Evolutionary conservation across 2,329 filamentous ascomycete species (phyloP).

Genomic region (Passalora sequoiae): DNA sequence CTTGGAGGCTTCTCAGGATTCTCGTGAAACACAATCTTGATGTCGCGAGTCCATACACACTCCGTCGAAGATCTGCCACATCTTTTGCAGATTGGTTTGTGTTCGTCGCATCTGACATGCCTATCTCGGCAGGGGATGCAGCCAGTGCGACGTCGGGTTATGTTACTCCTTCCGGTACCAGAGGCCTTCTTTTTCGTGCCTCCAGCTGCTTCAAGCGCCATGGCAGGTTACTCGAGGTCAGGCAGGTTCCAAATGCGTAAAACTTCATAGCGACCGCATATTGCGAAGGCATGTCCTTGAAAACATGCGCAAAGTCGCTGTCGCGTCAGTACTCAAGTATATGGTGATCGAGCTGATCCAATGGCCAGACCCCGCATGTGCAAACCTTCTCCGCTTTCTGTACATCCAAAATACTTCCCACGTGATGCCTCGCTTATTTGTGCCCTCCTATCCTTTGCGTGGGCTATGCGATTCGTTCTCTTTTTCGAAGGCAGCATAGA

Average conservation of each 20-base stretch:
- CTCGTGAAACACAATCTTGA: constrained; percentile 13
- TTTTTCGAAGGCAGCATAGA: too few relatives aligned
- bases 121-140: constrained; percentile 14
- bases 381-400: constrained; percentile 1
- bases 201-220: background rate
- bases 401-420: background rate
- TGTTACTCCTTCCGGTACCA: constrained; percentile 7
- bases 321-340: background rate
- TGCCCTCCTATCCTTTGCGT: too few relatives aligned
- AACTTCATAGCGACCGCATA: background rate
- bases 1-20: background rate
- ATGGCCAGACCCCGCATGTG: background rate
- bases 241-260: background rate
- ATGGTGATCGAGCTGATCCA: background rate
- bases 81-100: constrained; percentile 11
- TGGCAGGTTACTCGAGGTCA: background rate
- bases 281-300: background rate
- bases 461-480: too few relatives aligned
- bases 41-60: constrained; percentile 12
- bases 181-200: background rate
- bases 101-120: constrained; percentile 14
- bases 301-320: background rate
- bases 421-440: background rate
- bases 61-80: constrained; percentile 9
- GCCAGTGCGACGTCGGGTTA: constrained; percentile 14